Percentiles rank a stretch among this genome's conserved stretches.
These are phyloP conservation scores for Hericium rajendrae DNA, from an alignment of 768 basidiomycete genomes.

Conservation along the genomic window DNA sequence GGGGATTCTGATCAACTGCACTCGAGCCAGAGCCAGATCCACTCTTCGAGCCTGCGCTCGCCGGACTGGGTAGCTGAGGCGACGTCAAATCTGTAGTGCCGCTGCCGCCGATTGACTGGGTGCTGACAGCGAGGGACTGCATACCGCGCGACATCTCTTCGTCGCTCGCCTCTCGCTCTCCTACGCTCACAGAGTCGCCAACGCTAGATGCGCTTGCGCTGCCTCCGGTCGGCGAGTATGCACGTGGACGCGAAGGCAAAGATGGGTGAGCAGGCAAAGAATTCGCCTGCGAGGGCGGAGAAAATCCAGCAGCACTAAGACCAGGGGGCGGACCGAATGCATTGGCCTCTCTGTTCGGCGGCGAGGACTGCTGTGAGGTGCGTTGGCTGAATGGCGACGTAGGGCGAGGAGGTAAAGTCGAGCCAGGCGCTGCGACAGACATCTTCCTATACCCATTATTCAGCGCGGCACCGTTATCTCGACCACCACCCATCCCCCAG, in stretches of 20 bases:
- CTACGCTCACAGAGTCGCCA: conserved; percentile 22
- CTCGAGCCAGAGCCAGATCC: conserved; percentile 27
- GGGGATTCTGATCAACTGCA: conserved; percentile 25
- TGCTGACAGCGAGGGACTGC: conserved; percentile 41
- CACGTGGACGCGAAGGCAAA: conserved; percentile 20
- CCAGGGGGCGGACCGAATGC: conserved; percentile 6
- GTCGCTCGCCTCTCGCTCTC: conserved; percentile 21
- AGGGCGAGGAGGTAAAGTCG: conserved; percentile 16
- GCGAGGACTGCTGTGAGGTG: conserved; percentile 15
- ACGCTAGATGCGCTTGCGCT: conserved; percentile 32
- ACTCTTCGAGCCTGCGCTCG: conserved; percentile 30
- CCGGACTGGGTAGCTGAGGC: conserved; percentile 70
- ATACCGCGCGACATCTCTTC: conserved; percentile 25
- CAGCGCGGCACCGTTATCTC: background rate
- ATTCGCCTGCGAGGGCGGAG: conserved; percentile 18
- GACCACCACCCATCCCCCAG: conserved; percentile 5
- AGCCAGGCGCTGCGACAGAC: conserved; percentile 12
- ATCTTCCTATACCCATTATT: conserved; percentile 14
- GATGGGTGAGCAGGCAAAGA: conserved; percentile 20
- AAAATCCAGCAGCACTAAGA: conserved; percentile 17
- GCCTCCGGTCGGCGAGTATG: conserved; percentile 25
- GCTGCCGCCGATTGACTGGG: conserved; percentile 11
- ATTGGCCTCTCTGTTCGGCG: conserved; percentile 15
- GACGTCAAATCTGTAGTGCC: conserved; percentile 43
- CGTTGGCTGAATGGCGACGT: conserved; percentile 15